These are phyloP conservation scores for Cudoniella acicularis DNA, from an alignment of 495 filamentous ascomycete genomes.

Conservation along the genomic window DNA sequence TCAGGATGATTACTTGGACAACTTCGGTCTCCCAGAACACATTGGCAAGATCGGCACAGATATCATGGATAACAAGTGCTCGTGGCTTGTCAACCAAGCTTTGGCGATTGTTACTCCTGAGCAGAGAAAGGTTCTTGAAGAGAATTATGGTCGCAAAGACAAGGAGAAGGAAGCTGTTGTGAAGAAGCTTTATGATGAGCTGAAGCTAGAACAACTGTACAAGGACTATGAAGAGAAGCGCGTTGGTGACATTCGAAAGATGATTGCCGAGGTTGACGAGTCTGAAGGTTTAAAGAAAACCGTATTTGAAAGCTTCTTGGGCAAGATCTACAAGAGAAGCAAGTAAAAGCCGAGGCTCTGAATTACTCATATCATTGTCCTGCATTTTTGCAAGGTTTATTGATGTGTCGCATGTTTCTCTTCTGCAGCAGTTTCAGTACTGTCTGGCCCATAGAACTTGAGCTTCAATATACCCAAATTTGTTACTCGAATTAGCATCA, in stretches of 20 bases:
- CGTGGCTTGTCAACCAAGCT: slow-evolving; percentile 94
- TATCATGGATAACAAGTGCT: slow-evolving; percentile 99
- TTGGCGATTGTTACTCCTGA: slow-evolving; percentile 69
- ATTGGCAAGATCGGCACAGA: slow-evolving; percentile 99
- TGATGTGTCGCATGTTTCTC: not conserved
- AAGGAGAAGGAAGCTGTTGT: slow-evolving; percentile 70
- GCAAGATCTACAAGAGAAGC: slow-evolving; percentile 95
- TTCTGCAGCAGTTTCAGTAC: not conserved
- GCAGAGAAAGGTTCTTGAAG: slow-evolving; percentile 77
- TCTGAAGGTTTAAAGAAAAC: slow-evolving; percentile 79
- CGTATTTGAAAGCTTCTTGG: slow-evolving; percentile 85
- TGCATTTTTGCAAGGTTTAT: not conserved
- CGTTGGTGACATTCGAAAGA: slow-evolving; percentile 65
- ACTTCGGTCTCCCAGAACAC: slow-evolving; percentile 82
- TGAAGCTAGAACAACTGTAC: slow-evolving; percentile 78
- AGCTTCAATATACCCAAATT: not conserved
- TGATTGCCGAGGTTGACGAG: slow-evolving; percentile 82
- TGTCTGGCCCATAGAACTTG: not conserved
- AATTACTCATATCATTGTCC: not conserved
- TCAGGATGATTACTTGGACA: slow-evolving; percentile 98
- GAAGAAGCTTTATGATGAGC: slow-evolving; percentile 82
- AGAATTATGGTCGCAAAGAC: slow-evolving; percentile 90
- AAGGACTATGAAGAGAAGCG: slow-evolving; percentile 81
- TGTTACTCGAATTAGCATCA: too few relatives aligned
- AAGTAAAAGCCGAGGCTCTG: slow-evolving; percentile 50